These are phyloP conservation scores for Chloromonas sp. DNA, from an alignment of 163 green algal species.

Conservation along the genomic window DNA sequence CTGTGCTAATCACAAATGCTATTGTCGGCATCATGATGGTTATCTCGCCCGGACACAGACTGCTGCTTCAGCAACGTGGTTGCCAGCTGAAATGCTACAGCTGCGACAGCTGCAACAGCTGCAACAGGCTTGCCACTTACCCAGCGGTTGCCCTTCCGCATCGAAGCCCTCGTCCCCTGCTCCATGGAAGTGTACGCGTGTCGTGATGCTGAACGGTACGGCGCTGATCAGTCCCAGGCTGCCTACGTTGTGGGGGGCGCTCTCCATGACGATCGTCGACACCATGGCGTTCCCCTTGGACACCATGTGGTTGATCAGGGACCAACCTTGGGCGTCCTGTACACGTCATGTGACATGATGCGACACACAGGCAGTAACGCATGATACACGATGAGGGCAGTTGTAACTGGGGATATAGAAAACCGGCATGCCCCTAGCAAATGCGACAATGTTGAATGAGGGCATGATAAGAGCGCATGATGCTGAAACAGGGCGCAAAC, in stretches of 20 bases:
- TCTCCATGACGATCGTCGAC: slow-evolving; percentile 24
- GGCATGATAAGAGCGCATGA: too few species aligned
- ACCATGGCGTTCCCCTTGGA: slow-evolving; percentile 33
- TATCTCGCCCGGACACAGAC: too few species aligned
- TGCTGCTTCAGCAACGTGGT: too few species aligned
- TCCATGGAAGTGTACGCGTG: slow-evolving; percentile 5
- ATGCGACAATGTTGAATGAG: too few species aligned
- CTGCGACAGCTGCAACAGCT: neutral
- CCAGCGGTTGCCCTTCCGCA: neutral
- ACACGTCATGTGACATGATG: neutral
- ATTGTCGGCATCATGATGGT: too few species aligned
- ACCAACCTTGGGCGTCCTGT: slow-evolving; percentile 37
- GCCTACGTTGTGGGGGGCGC: slow-evolving; percentile 6
- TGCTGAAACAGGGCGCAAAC: too few species aligned
- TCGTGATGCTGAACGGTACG: slow-evolving; percentile 21
- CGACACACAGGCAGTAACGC: neutral
- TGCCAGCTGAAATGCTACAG: too few species aligned
- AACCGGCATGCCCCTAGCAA: too few species aligned
- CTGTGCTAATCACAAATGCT: too few species aligned
- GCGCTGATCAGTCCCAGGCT: slow-evolving; percentile 32
- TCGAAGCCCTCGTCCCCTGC: neutral
- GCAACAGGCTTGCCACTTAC: too few species aligned
- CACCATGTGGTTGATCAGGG: slow-evolving; percentile 28
- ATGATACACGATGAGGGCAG: too few species aligned
- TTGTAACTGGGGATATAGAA: too few species aligned